phyloP scores from a whole-genome alignment of 2,329 filamentous ascomycete species.

The Diaporthe velutina region DNA sequence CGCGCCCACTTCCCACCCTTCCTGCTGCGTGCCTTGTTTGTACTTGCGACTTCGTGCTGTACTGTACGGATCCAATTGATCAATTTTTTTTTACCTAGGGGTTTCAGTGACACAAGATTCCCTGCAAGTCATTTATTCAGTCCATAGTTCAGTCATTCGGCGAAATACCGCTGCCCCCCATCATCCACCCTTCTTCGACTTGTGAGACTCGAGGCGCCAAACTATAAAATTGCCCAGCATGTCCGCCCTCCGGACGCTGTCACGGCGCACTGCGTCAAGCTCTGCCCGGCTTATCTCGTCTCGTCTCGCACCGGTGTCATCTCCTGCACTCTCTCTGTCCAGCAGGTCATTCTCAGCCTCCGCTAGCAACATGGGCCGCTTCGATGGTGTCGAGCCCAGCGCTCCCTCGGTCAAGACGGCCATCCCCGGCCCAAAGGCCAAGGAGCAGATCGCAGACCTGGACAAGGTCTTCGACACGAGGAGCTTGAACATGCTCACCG shows the following conservation, averaged over 20 bases:
- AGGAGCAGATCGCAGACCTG: constrained; percentile 77
- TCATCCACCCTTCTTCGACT: neutral
- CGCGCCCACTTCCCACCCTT: constrained; percentile 5
- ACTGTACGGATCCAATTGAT: constrained; percentile 37
- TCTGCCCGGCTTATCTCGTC: constrained; percentile 36
- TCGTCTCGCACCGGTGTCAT: constrained; percentile 30
- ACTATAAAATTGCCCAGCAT: constrained; percentile 37
- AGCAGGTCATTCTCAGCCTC: constrained; percentile 45
- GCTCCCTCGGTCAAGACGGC: constrained; percentile 66
- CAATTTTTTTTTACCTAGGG: constrained; percentile 32
- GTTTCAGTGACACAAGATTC: constrained; percentile 32
- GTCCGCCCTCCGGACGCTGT: constrained; percentile 39
- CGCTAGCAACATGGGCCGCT: constrained; percentile 40
- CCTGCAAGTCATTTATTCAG: constrained; percentile 4
- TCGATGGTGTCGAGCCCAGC: constrained; percentile 58
- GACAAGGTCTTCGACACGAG: constrained; percentile 87
- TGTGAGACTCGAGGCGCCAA: neutral
- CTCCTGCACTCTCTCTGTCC: constrained; percentile 33
- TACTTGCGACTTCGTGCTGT: constrained; percentile 32
- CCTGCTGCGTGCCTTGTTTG: constrained; percentile 17
- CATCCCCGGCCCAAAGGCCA: constrained; percentile 83
- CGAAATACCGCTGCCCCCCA: constrained; percentile 6
- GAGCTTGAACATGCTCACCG: constrained; percentile 84
- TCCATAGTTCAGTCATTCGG: constrained; percentile 5
- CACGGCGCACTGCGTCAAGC: constrained; percentile 35